Percentiles rank a stretch among this genome's conserved stretches.
phyloP scores from a whole-genome alignment of 345 rosid genomes.

The Rhodamnia argentea region DNA sequence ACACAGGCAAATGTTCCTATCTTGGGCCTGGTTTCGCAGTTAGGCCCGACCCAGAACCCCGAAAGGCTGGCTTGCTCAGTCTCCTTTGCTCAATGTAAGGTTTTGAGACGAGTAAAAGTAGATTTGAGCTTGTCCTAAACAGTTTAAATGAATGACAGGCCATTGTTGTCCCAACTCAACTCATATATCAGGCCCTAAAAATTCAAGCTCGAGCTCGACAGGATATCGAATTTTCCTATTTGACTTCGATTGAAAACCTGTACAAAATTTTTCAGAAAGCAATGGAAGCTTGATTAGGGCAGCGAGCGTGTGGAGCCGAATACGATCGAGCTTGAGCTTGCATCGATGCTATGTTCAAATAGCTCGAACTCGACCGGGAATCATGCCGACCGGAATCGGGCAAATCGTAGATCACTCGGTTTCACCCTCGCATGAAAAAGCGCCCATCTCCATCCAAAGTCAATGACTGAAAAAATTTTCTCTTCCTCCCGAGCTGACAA shows the following conservation, averaged over 20 bases:
- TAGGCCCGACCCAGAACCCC: background rate
- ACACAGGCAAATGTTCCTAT: background rate
- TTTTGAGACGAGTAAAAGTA: background rate
- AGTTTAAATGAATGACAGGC: background rate
- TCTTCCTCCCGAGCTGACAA: background rate
- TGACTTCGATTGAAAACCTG: background rate
- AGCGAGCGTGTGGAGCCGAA: background rate
- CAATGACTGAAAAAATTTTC: background rate
- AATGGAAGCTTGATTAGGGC: background rate
- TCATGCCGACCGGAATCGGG: background rate
- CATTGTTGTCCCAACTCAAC: background rate
- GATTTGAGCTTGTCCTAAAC: background rate
- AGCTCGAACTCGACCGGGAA: background rate
- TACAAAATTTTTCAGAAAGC: background rate
- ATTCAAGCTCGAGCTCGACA: background rate
- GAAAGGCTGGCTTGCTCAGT: background rate
- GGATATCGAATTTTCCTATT: background rate
- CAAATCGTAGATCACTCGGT: background rate
- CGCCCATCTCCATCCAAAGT: background rate
- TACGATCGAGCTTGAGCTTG: background rate
- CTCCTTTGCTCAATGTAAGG: background rate
- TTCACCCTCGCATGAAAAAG: background rate
- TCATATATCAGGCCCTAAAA: background rate
- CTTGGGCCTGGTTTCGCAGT: background rate
- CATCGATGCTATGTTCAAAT: background rate